These are phyloP conservation scores for Colletotrichum incanum DNA, from an alignment of 2,329 filamentous ascomycete species.

Conservation along the genomic window DNA sequence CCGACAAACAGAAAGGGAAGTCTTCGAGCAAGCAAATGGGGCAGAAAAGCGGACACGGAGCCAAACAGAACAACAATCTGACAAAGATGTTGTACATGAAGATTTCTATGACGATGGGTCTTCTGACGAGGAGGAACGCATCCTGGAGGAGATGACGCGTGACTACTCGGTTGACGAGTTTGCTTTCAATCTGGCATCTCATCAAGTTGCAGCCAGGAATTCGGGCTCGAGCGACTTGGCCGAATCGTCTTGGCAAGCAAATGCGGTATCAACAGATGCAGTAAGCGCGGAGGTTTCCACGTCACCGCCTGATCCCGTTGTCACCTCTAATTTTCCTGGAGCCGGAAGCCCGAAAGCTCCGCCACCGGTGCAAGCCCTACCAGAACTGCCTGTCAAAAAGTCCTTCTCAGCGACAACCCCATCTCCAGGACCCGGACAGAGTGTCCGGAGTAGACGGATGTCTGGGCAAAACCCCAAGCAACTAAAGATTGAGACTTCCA, in stretches of 20 bases:
- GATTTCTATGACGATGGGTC: slow-evolving; percentile 77
- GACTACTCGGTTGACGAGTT: slow-evolving; percentile 89
- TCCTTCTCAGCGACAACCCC: slow-evolving; percentile 46
- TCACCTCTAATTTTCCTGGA: slow-evolving; percentile 47
- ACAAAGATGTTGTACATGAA: slow-evolving; percentile 60
- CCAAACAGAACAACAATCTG: slow-evolving; percentile 55
- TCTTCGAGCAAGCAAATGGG: slow-evolving; percentile 61
- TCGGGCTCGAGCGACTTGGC: slow-evolving; percentile 87
- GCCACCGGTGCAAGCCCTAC: slow-evolving; percentile 65
- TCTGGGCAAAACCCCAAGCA: slow-evolving; percentile 87
- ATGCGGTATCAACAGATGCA: slow-evolving; percentile 54
- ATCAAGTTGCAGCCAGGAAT: slow-evolving; percentile 75
- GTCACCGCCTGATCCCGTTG: slow-evolving; percentile 18
- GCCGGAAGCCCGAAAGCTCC: slow-evolving; percentile 56
- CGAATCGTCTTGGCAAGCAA: slow-evolving; percentile 86
- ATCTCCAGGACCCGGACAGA: slow-evolving; percentile 55
- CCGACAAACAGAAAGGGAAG: slow-evolving; percentile 81
- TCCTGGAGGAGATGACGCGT: slow-evolving; percentile 89
- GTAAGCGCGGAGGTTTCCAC: background rate
- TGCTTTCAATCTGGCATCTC: slow-evolving; percentile 22
- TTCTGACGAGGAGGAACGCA: slow-evolving; percentile 81
- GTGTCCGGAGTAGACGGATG: slow-evolving; percentile 82
- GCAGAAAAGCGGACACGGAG: slow-evolving; percentile 39
- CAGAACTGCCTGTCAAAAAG: slow-evolving; percentile 59
- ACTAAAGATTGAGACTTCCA: slow-evolving; percentile 87